Percentiles rank a stretch among this genome's conserved stretches.
Evolutionary conservation across 345 rosid genomes (phyloP).

Genomic region (Citrus sp.): DNA sequence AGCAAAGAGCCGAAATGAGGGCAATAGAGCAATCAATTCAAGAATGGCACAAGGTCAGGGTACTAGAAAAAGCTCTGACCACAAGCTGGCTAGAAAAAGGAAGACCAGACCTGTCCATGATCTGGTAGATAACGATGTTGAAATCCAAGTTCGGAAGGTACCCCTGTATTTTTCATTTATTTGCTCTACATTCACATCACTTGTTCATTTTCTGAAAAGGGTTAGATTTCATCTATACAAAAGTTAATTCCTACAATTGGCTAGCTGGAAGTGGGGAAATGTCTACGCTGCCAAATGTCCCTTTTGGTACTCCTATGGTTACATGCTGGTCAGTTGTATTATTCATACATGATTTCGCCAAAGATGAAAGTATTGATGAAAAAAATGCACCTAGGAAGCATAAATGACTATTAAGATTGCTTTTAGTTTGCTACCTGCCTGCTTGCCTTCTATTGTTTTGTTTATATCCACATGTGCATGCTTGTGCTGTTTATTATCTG

Average conservation of each 20-base stretch:
- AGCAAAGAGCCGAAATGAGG: conserved; percentile 7
- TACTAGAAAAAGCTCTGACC: not conserved
- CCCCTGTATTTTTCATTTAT: conserved; percentile 5
- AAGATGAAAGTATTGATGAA: not conserved
- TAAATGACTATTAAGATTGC: not conserved
- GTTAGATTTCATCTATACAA: not conserved
- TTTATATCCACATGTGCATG: not conserved
- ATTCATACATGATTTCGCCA: not conserved
- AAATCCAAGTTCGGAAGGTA: conserved; percentile 13
- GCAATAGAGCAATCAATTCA: not conserved
- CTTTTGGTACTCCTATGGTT: not conserved
- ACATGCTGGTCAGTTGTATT: not conserved
- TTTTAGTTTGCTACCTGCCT: not conserved
- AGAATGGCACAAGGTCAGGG: not conserved
- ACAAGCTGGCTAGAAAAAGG: conserved; percentile 18
- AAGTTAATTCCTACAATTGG: not conserved
- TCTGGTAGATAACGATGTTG: conserved; percentile 14
- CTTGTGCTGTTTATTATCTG: not conserved
- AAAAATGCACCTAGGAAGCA: not conserved
- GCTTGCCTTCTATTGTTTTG: not conserved
- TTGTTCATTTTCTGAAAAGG: not conserved
- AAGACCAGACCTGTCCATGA: conserved; percentile 24
- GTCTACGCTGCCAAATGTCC: not conserved
- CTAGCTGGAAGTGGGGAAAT: not conserved
- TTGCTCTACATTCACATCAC: not conserved